A percentile compares a stretch with the other conserved stretches of the same genome.
phyloP scores from a whole-genome alignment of 1,284 basidiomycete species.

The Leccinum pachyderme region DNA sequence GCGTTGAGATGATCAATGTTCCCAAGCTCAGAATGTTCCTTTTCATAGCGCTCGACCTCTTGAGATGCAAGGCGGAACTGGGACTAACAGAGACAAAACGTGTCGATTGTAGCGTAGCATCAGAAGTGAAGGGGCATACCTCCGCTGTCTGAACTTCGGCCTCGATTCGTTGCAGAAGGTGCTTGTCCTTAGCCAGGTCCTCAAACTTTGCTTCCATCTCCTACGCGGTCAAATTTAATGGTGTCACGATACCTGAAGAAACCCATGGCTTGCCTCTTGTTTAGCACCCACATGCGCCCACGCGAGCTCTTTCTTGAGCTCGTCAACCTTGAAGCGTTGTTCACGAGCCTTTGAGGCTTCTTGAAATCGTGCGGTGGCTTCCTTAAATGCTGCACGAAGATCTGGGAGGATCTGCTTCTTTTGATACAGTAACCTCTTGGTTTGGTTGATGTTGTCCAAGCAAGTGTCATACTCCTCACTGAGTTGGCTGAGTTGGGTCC shows the following conservation, averaged over 20 bases:
- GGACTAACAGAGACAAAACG: slow-evolving; percentile 25
- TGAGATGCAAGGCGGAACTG: slow-evolving; percentile 45
- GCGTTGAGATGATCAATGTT: slow-evolving; percentile 51
- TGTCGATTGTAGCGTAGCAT: background rate
- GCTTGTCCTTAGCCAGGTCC: slow-evolving; percentile 48
- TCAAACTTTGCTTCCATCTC: slow-evolving; percentile 54
- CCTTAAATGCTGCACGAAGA: slow-evolving; percentile 57
- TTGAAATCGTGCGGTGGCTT: slow-evolving; percentile 62
- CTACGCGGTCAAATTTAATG: slow-evolving; percentile 23
- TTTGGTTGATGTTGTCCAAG: slow-evolving; percentile 68
- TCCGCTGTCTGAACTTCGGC: slow-evolving; percentile 44
- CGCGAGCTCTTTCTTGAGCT: slow-evolving; percentile 79
- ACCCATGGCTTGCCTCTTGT: slow-evolving; percentile 46
- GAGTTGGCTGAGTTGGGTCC: slow-evolving; percentile 89
- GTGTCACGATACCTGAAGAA: background rate
- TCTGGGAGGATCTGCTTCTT: slow-evolving; percentile 77
- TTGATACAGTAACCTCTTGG: slow-evolving; percentile 58
- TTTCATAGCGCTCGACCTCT: slow-evolving; percentile 48
- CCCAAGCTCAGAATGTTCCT: slow-evolving; percentile 47
- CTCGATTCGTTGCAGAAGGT: slow-evolving; percentile 52
- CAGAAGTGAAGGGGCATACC: slow-evolving; percentile 35
- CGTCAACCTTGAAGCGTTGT: slow-evolving; percentile 64
- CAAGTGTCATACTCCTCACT: slow-evolving; percentile 84
- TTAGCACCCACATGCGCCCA: slow-evolving; percentile 87
- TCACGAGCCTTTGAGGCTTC: slow-evolving; percentile 74